Evolutionary conservation across 2,329 filamentous ascomycete genomes (phyloP).

Genomic region (Cyphellophora europaea): DNA sequence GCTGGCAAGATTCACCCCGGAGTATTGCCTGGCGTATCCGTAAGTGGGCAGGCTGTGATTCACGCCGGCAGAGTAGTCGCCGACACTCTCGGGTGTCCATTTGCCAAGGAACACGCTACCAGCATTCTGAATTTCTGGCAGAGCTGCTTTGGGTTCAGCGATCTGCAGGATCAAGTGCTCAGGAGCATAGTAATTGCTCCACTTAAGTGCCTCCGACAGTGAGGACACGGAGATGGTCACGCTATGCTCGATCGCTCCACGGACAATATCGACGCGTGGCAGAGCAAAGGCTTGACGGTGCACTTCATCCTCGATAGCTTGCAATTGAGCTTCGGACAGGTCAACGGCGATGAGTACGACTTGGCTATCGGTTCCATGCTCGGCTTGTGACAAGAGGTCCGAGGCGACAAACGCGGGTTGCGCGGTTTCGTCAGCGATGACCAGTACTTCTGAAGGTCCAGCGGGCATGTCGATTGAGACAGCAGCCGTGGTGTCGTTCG

Average conservation of each 20-base stretch:
- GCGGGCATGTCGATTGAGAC: slow-evolving; percentile 98
- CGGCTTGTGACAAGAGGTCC: slow-evolving; percentile 87
- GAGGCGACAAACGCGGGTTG: slow-evolving; percentile 94
- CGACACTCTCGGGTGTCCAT: slow-evolving; percentile 96
- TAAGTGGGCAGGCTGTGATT: slow-evolving; percentile 97
- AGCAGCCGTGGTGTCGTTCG: slow-evolving; percentile 90
- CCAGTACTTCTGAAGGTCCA: slow-evolving; percentile 92
- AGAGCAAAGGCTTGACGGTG: slow-evolving; percentile 78
- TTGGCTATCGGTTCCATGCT: slow-evolving; percentile 94
- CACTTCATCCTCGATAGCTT: slow-evolving; percentile 83
- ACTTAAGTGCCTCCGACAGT: slow-evolving; percentile 62
- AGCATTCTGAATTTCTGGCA: slow-evolving; percentile 79
- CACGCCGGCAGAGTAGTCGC: slow-evolving; percentile 94
- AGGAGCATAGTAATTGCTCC: slow-evolving; percentile 91
- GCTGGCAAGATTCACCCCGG: slow-evolving; percentile 87
- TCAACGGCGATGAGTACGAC: slow-evolving; percentile 84
- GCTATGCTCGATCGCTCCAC: slow-evolving; percentile 82
- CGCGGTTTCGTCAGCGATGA: slow-evolving; percentile 77
- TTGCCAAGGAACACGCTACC: slow-evolving; percentile 91
- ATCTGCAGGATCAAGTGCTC: slow-evolving; percentile 94
- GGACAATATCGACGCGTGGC: slow-evolving; percentile 86
- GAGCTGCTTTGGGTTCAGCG: slow-evolving; percentile 61
- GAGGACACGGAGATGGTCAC: slow-evolving; percentile 70
- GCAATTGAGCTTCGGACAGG: slow-evolving; percentile 61
- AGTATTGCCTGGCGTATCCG: slow-evolving; percentile 97